Base-by-base conservation (phyloP, 805 yeast species). In the Candida hispaniensis region DNA sequence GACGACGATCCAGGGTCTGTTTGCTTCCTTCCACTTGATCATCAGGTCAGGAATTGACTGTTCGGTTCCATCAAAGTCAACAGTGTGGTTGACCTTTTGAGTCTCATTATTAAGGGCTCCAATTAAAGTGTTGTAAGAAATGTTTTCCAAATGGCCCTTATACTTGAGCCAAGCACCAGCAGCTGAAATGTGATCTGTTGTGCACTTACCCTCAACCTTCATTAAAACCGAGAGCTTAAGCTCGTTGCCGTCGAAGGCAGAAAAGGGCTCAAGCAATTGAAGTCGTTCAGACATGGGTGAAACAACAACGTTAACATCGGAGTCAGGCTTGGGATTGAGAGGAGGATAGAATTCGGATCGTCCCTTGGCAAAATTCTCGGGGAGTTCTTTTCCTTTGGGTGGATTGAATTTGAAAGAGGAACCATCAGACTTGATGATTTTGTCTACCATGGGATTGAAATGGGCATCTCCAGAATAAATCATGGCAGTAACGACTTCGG, bases 151-250 rank as follows among this genome's bases (percentile, higher is more conserved):
- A 55, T 88, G 98, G 25, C 98, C 98, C 65, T 91, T 91, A 66
- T 91, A 88, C 66, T 91, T 91, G 61, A 88, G 71, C 98, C 98
- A 88, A 10, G 78, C 93, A 53, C 98, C 98, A 28, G 98, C 98
- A 34, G 97, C 97, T 15, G 96, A 85, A 48, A 88, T 91, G 57
- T 88, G 98, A 58, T 88, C 98, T 22, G 98, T 88, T 25, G 98
- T 88, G 68, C 97, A 91, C 61, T 88, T 88, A 45, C 98, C 98
- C 61, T 83, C 88, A 28, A 91, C 97, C 62, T 88, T 88, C 54
- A 88, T 60, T 42, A 86, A 62, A 2, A 88, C 80, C 30, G 72
- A 72, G 19, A 85, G 72, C 44, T 71, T 66, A 45, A 88, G 60
- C 56, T 88, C 98, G 54, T 81, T 57, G 38, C 93, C 93, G 42